A percentile compares a stretch with the other conserved stretches of the same genome.
Evolutionary conservation across 768 basidiomycete genomes (phyloP).

Genomic region (Russula olivacea): DNA sequence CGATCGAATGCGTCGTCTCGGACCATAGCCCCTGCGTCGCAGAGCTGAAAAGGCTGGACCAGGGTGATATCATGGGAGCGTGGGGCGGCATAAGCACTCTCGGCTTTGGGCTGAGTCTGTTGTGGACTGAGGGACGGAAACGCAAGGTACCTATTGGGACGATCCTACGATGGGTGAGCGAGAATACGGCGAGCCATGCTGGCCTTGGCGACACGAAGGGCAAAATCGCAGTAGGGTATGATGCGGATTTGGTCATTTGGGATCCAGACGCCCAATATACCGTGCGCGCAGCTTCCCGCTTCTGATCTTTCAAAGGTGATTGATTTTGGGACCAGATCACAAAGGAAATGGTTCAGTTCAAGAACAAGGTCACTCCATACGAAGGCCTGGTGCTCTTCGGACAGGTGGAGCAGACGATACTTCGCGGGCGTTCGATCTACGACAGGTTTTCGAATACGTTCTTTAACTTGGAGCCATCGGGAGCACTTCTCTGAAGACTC

Average conservation of each 20-base stretch:
- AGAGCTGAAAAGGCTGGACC: slow-evolving; percentile 70
- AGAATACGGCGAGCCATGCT: slow-evolving; percentile 72
- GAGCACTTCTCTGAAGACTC: slow-evolving; percentile 21
- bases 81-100: slow-evolving; percentile 96
- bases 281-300: slow-evolving; percentile 28
- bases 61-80: slow-evolving; percentile 78
- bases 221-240: slow-evolving; percentile 60
- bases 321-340: slow-evolving; percentile 50
- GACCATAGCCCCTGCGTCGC: slow-evolving; percentile 92
- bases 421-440: slow-evolving; percentile 73
- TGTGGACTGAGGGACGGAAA: slow-evolving; percentile 80
- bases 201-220: slow-evolving; percentile 70
- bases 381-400: slow-evolving; percentile 68
- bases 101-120: slow-evolving; percentile 79
- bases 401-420: slow-evolving; percentile 65
- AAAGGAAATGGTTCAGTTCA: slow-evolving; percentile 70
- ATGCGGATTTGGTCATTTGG: slow-evolving; percentile 87
- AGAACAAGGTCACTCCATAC: slow-evolving; percentile 92
- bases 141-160: slow-evolving; percentile 52
- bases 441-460: slow-evolving; percentile 35
- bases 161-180: slow-evolving; percentile 71
- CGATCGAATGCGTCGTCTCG: slow-evolving; percentile 90
- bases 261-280: slow-evolving; percentile 50
- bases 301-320: background rate
- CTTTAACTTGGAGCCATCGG: slow-evolving; percentile 21